These are phyloP conservation scores for Orbilia ellipsospora DNA, from an alignment of 2,329 filamentous ascomycete genomes.

Conservation along the genomic window DNA sequence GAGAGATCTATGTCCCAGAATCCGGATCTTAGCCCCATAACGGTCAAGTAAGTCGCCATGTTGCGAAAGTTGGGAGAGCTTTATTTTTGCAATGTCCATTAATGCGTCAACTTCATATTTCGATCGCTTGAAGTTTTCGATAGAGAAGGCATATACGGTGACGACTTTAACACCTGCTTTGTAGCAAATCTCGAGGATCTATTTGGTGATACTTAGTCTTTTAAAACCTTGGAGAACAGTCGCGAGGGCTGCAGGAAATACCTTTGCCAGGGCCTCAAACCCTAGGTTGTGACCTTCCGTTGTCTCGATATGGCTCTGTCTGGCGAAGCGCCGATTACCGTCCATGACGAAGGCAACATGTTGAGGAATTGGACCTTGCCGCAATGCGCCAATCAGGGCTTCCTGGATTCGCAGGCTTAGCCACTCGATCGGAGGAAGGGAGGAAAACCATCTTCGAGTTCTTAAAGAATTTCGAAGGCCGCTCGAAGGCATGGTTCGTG, in stretches of 20 bases:
- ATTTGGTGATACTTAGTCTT: neutral
- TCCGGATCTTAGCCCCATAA: conserved; percentile 86
- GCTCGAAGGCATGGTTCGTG: conserved; percentile 37
- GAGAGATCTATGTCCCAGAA: conserved; percentile 85
- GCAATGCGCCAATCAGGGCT: conserved; percentile 85
- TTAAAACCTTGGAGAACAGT: neutral
- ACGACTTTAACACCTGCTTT: conserved; percentile 96
- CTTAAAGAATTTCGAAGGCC: conserved; percentile 55
- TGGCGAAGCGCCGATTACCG: conserved; percentile 91
- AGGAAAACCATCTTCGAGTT: conserved; percentile 75
- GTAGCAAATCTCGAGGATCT: conserved; percentile 96
- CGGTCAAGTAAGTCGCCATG: conserved; percentile 93
- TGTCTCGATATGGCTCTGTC: conserved; percentile 90
- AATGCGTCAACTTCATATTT: conserved; percentile 96
- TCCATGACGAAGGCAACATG: conserved; percentile 99
- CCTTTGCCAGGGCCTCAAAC: conserved; percentile 91
- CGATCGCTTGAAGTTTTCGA: conserved; percentile 97
- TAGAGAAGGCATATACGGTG: conserved; percentile 97
- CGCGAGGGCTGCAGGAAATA: conserved; percentile 62
- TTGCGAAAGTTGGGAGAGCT: conserved; percentile 88
- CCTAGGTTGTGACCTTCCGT: conserved; percentile 95
- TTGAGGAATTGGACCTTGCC: conserved; percentile 89
- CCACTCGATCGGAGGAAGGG: conserved; percentile 93
- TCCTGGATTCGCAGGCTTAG: conserved; percentile 81
- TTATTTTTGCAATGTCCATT: conserved; percentile 98